Evolutionary conservation across 2,329 filamentous ascomycete genomes (phyloP), one percentile per base, ranked within the genome.

Genomic region (Parastagonospora avenae): DNA sequence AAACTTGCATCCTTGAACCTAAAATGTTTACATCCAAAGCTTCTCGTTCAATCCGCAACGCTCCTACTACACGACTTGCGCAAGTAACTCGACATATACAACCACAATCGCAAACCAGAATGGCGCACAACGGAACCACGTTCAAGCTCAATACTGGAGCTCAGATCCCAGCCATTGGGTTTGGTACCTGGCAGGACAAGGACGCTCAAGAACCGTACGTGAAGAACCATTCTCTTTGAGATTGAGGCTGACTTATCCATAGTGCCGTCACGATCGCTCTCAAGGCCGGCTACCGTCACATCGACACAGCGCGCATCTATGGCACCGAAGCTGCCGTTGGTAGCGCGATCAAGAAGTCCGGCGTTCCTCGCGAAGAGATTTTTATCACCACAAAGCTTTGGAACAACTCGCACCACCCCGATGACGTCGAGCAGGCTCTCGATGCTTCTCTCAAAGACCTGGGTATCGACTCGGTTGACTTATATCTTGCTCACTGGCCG

Each of bases 381-480:
- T 71, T 71, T 54, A 55, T 72, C 24, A 71, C 92, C 53, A 91
- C 88, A 73, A 96, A 96, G 81, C 85, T 96, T 47, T 96, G 91
- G 91, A 92, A 92, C 79, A 87, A 87, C 66, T 92, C 91, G 82
- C 90, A 95, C 79, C 88, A 92, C 67, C 82, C 67, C 1, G 63
- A 68, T 29, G 68, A 83, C 63, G 91, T 93, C 65, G 82, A 80
- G 73, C 83, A 84, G 74, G 86, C 85, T 66, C 90, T 95, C 76
- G 94, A 61, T 80, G 84, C 60, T 77, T 89, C 86, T 59, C 78
- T 94, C 66, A 82, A 85, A 30, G 92, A 82, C 91, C 89, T 90
- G 84, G 87, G 59, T 69, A 63, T 94, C 56, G 90, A 92, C 71
- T 95, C 95, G 81, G 91, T 96, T 74, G 92, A 96, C 74, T 84